phyloP scores from a whole-genome alignment of 2,329 filamentous ascomycete species.

The Monilinia vaccinii-corymbosi region DNA sequence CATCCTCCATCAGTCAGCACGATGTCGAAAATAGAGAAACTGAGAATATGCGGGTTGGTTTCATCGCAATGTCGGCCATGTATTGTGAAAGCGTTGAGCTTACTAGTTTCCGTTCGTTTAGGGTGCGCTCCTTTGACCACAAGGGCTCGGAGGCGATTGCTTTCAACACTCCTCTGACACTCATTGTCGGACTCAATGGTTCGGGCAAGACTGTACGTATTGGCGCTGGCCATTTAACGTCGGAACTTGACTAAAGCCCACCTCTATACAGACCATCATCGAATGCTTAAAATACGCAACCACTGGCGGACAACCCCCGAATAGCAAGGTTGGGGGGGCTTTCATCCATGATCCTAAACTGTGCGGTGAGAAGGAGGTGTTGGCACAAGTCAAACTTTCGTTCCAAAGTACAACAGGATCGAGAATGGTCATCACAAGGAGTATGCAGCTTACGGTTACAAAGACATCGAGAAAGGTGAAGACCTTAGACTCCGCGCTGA shows the following conservation, averaged over 20 bases:
- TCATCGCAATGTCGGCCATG: background rate
- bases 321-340: conserved; percentile 75
- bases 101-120: conserved; percentile 23
- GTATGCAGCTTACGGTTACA: conserved; percentile 77
- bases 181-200: conserved; percentile 96
- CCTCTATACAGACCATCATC: conserved; percentile 66
- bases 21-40: conserved; percentile 79
- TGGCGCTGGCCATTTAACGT: background rate
- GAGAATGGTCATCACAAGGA: conserved; percentile 75
- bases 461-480: conserved; percentile 62
- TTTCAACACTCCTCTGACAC: conserved; percentile 82
- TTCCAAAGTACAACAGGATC: conserved; percentile 73
- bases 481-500: conserved; percentile 71
- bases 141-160: conserved; percentile 66
- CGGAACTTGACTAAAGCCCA: conserved; percentile 7
- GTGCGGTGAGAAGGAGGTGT: conserved; percentile 75
- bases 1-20: background rate
- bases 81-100: background rate
- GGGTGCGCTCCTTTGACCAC: conserved; percentile 79
- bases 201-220: conserved; percentile 74
- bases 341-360: conserved; percentile 98
- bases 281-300: conserved; percentile 98
- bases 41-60: conserved; percentile 66
- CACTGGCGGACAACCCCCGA: conserved; percentile 85
- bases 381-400: conserved; percentile 83